These are phyloP conservation scores for Plectranthus barbatus DNA, from an alignment of 257 asterid genomes.

Conservation along the genomic window DNA sequence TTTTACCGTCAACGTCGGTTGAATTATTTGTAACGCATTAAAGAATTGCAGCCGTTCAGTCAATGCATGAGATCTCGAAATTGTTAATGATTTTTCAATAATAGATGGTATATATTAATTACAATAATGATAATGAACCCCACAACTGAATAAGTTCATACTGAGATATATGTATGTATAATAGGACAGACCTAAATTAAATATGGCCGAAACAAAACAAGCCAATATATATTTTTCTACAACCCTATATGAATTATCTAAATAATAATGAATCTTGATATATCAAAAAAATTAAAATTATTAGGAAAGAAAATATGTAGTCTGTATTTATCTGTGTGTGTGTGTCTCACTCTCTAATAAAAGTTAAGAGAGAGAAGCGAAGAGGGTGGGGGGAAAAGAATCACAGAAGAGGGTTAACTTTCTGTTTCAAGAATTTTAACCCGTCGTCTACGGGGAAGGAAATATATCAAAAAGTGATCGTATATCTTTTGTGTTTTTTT, in stretches of 20 bases:
- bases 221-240: neutral
- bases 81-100: neutral
- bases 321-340: neutral
- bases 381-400: constrained; percentile 78
- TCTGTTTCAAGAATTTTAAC: constrained; percentile 59
- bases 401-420: constrained; percentile 36
- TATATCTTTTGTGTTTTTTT: constrained; percentile 23
- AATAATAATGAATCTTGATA: neutral
- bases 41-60: neutral
- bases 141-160: neutral
- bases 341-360: constrained; percentile 4
- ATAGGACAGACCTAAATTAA: neutral
- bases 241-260: neutral
- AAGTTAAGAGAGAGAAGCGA: constrained; percentile 30
- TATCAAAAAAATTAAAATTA: neutral
- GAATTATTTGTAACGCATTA: neutral
- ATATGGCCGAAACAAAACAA: neutral
- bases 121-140: neutral
- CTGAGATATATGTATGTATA: neutral
- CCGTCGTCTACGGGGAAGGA: constrained; percentile 82
- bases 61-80: neutral
- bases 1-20: no score
- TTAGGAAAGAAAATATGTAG: neutral
- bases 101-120: neutral
- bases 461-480: constrained; percentile 35